Conservation (phyloP, 1,284 basidiomycete genomes). For the Crucibulum parvulum region DNA sequence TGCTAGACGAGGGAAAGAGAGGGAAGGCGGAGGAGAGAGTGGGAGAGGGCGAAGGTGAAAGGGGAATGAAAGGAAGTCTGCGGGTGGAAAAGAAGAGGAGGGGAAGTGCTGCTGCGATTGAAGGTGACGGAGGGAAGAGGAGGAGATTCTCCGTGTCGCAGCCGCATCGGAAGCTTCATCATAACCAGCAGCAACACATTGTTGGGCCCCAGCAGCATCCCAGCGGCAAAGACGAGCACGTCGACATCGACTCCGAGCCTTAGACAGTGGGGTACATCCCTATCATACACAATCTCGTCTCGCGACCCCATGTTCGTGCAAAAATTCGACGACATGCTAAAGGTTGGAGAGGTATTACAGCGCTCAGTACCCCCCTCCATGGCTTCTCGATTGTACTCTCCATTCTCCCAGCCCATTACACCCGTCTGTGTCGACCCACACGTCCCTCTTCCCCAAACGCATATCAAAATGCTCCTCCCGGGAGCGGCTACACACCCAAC, state of each 20-base stretch:
- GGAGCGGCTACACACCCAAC: constrained; percentile 38
- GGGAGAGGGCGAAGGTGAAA: constrained; percentile 18
- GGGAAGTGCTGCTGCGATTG: no score
- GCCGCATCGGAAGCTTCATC: no score
- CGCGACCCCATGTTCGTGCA: constrained; percentile 55
- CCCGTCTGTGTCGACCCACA: constrained; percentile 31
- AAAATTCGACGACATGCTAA: constrained; percentile 60
- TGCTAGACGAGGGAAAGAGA: constrained; percentile 8
- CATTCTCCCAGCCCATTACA: constrained; percentile 28
- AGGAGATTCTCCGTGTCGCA: constrained; percentile 24
- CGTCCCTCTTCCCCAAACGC: constrained; percentile 18
- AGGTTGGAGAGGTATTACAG: constrained; percentile 52
- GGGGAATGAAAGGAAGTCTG: constrained; percentile 11
- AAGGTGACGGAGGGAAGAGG: no score
- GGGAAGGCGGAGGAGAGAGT: constrained; percentile 33
- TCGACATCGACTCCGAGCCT: constrained; percentile 54
- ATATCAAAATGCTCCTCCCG: constrained; percentile 37
- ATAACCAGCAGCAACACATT: no score
- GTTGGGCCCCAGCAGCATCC: constrained; percentile 13
- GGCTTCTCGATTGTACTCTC: constrained; percentile 65
- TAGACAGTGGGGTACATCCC: constrained; percentile 46
- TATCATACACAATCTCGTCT: constrained; percentile 59
- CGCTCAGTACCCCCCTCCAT: no score
- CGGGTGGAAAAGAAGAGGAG: constrained; percentile 1
- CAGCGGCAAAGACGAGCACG: constrained; percentile 51